phyloP scores from a whole-genome alignment of 2,329 filamentous ascomycete genomes.

The Botrytis sinoallii region DNA sequence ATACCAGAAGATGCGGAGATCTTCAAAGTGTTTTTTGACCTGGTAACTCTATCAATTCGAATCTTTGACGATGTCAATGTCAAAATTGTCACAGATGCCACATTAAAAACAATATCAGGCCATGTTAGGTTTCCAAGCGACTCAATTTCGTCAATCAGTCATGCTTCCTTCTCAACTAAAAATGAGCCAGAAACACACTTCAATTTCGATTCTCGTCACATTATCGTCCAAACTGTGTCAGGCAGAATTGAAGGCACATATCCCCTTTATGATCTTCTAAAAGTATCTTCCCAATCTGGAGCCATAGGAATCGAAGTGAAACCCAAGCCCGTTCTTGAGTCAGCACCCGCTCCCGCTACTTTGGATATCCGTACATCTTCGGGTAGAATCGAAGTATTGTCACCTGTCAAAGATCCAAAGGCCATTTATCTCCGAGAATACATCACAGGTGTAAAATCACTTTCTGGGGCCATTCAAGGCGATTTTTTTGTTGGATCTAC shows the following conservation, averaged over 20 bases:
- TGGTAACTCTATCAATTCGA: constrained; percentile 28
- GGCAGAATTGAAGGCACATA: constrained; percentile 33
- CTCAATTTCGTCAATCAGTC: not conserved
- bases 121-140: constrained; percentile 28
- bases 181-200: not conserved
- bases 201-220: constrained; percentile 26
- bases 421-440: constrained; percentile 33
- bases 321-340: constrained; percentile 27
- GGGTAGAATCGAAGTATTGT: constrained; percentile 29
- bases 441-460: constrained; percentile 31
- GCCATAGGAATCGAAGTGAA: constrained; percentile 25
- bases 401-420: constrained; percentile 20
- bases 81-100: constrained; percentile 26
- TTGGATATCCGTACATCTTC: constrained; percentile 31
- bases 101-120: constrained; percentile 29
- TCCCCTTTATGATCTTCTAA: constrained; percentile 34
- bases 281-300: constrained; percentile 31
- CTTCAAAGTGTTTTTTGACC: constrained; percentile 25
- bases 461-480: constrained; percentile 30
- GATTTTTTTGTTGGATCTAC: constrained; percentile 31
- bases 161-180: constrained; percentile 17
- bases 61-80: constrained; percentile 31
- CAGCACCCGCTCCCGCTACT: constrained; percentile 30
- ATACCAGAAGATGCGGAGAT: constrained; percentile 34
- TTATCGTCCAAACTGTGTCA: constrained; percentile 32